Evolutionary conservation across 768 basidiomycete genomes (phyloP).

Genomic region (Lactarius tabidus): DNA sequence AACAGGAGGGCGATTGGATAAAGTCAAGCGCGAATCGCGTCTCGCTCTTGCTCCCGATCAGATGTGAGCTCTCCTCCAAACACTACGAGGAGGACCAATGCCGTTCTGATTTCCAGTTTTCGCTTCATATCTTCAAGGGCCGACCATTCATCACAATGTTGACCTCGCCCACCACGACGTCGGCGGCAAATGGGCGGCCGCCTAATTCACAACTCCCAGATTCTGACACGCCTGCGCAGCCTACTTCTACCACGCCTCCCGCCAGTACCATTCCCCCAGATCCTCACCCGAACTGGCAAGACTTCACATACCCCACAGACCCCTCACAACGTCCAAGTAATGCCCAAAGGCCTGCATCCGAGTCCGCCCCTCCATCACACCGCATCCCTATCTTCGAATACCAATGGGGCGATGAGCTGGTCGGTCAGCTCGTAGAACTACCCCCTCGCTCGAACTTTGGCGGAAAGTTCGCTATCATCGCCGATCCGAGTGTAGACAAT

Average conservation of each 20-base stretch:
- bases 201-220: background rate
- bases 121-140: background rate
- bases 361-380: background rate
- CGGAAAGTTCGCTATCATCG: slow-evolving; percentile 15
- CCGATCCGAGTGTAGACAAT: slow-evolving; percentile 10
- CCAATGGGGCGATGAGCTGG: slow-evolving; percentile 10
- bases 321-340: background rate
- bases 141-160: background rate
- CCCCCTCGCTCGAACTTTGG: slow-evolving; percentile 7
- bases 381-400: background rate
- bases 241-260: background rate
- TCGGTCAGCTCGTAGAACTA: background rate
- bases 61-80: background rate
- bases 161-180: background rate
- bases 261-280: background rate
- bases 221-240: background rate
- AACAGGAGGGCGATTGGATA: background rate
- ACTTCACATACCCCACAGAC: background rate
- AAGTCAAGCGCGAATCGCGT: background rate
- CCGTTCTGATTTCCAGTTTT: background rate
- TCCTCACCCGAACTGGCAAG: background rate
- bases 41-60: background rate
- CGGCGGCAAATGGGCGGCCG: background rate
- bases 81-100: too few species aligned
- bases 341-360: background rate